Evolutionary conservation across 345 rosid genomes (phyloP).

Genomic region (Pelargonium nanum): DNA sequence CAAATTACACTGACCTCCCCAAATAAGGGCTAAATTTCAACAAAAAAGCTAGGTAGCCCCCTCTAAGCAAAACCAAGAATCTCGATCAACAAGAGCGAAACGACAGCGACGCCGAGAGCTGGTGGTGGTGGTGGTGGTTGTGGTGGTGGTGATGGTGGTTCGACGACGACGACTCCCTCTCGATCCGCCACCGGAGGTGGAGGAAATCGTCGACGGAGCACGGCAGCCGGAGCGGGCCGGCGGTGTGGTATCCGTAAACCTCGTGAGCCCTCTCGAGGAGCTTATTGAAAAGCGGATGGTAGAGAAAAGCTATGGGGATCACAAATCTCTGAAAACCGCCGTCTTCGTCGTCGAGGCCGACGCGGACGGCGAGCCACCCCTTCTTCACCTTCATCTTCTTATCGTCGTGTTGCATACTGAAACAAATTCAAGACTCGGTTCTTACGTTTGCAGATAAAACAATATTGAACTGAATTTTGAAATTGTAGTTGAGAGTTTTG

Average conservation of each 20-base stretch:
- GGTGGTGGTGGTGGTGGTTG: conserved; percentile 7
- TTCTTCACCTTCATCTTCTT: conserved; percentile 27
- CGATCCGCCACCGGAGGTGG: conserved; percentile 19
- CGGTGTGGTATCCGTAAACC: conserved; percentile 23
- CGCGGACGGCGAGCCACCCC: conserved; percentile 26
- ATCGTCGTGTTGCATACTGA: background rate
- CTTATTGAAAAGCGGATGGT: conserved; percentile 23
- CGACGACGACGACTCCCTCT: conserved; percentile 9
- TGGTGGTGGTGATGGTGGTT: conserved; percentile 11
- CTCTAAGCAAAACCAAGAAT: no score
- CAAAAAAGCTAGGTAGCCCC: no score
- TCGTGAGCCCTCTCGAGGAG: conserved; percentile 25
- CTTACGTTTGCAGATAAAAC: no score
- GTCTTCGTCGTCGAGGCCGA: conserved; percentile 22
- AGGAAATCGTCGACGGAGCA: conserved; percentile 26
- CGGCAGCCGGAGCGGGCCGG: conserved; percentile 20
- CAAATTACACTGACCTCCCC: no score
- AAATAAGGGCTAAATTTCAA: no score
- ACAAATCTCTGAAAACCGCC: conserved; percentile 9
- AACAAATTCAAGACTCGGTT: no score
- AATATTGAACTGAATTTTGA: no score
- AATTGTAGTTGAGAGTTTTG: no score
- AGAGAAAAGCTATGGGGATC: conserved; percentile 22
- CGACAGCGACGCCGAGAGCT: conserved; percentile 11
- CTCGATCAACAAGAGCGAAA: conserved; percentile 22